Conservation (phyloP, 176 grass and related monocot species). For the Aegilops longissima region DNA sequence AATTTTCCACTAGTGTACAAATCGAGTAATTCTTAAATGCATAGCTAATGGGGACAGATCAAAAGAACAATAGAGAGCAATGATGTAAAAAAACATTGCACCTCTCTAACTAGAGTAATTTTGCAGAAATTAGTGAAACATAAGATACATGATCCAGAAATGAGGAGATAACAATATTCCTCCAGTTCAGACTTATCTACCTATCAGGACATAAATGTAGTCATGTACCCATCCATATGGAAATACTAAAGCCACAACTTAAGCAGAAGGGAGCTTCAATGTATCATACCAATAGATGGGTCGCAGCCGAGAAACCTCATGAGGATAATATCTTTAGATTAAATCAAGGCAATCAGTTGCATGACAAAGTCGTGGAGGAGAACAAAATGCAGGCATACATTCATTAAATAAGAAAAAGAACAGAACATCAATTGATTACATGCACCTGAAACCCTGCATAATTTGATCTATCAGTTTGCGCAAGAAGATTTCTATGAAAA, state of each 20-base stretch:
- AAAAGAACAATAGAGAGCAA: conserved; percentile 8
- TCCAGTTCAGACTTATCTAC: background rate
- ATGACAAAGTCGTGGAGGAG: background rate
- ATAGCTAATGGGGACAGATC: conserved; percentile 2
- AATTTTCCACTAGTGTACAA: conserved; percentile 20
- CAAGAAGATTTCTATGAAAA: conserved; percentile 21
- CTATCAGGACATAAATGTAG: background rate
- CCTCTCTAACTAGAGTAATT: background rate
- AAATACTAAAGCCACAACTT: conserved; percentile 7
- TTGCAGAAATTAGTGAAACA: background rate
- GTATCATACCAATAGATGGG: conserved; percentile 69
- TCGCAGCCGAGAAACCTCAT: conserved; percentile 79
- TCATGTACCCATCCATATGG: background rate
- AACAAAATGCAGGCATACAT: conserved; percentile 1
- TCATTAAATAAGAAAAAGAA: conserved; percentile 20
- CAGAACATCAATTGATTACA: conserved; percentile 20
- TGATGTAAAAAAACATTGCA: background rate
- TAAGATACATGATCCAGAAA: background rate
- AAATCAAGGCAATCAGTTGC: conserved; percentile 54
- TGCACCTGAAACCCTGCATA: background rate
- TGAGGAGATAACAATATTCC: background rate
- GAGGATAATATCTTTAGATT: conserved; percentile 87
- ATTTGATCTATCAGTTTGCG: background rate
- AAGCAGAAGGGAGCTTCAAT: background rate
- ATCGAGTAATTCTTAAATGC: conserved; percentile 5